Base-by-base conservation (phyloP, 106 monocot genomes). In the Alisma plantagoaquatica region DNA sequence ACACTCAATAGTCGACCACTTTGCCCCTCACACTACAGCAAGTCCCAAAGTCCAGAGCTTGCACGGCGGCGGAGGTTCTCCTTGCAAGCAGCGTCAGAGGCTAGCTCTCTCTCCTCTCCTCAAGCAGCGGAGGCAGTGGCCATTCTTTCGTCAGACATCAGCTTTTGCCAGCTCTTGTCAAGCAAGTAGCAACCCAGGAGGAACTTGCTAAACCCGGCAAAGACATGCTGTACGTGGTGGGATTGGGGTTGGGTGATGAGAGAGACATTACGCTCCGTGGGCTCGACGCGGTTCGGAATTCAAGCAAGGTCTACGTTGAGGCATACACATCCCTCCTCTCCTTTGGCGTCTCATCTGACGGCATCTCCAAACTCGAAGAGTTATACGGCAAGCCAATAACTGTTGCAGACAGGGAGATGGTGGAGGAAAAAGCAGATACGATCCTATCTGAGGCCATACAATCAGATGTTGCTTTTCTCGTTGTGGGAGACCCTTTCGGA, bases 401-500 rank as follows among this genome's bases (percentile, higher is more conserved):
- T 42, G 63, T 84, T 44, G 84, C 90, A 1, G 90, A 91, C 49
- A 71, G 84, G 56, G 84, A 91, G 44, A 91, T 80, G 84, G 90
- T 91, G 23, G 90, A 91, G 69, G 90, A 84, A 51, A 48, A 33
- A 31, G 84, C 72, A 6, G 80, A 80, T 45, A 43, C 46, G 7
- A 77, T 91, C 6, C 51, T 84, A 25, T 33, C 44, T 1, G 77
- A 77, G 27, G 90, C 90, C 20, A 24, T 54, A 18, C 60, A 67
- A 17, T 68, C 66, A 27, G 77, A 91, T 43, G 77, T 84, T 7
- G 76, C 74, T 16, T 84, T 91, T 67, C 64, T 91, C 2, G 90
- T 91, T 15, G 90, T 84, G n/a, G 90, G 84, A 1, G 90, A 91
- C 66, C 90, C 90, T 6, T 91, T 91, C 46, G 90, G 90, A 55